phyloP scores from a whole-genome alignment of 805 yeast species.

The Candida glaebosa region DNA sequence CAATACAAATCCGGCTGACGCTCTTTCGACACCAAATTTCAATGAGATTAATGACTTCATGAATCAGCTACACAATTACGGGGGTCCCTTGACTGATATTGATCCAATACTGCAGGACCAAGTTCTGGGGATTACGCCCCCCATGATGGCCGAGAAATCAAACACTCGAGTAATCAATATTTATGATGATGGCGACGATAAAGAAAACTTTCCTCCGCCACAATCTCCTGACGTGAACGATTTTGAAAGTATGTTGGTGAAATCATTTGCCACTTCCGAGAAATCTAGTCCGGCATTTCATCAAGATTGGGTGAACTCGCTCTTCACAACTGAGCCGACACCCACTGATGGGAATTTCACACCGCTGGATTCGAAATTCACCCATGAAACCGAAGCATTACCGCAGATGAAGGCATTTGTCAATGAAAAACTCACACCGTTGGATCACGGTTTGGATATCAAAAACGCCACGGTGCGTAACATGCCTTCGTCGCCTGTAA shows the following conservation, averaged over 20 bases:
- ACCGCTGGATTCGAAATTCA: slow-evolving; percentile 19
- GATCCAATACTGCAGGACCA: slow-evolving; percentile 39
- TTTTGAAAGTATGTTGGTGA: slow-evolving; percentile 23
- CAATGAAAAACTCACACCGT: slow-evolving; percentile 22
- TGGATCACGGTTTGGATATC: slow-evolving; percentile 13
- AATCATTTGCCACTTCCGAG: slow-evolving; percentile 26
- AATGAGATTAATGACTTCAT: slow-evolving; percentile 39
- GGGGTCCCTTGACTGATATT: slow-evolving; percentile 47
- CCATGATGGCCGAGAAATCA: slow-evolving; percentile 52
- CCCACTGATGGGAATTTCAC: slow-evolving; percentile 29
- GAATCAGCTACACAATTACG: slow-evolving; percentile 36
- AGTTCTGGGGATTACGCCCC: slow-evolving; percentile 33
- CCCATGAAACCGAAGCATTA: slow-evolving; percentile 12
- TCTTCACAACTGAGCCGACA: slow-evolving; percentile 38
- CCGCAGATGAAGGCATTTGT: slow-evolving; percentile 31
- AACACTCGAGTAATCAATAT: slow-evolving; percentile 52
- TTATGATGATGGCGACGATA: slow-evolving; percentile 38
- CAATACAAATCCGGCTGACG: background rate
- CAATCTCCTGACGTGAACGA: slow-evolving; percentile 15
- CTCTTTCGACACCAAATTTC: slow-evolving; percentile 22
- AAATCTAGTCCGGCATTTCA: slow-evolving; percentile 35
- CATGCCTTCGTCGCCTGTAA: slow-evolving; percentile 42
- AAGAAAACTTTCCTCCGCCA: slow-evolving; percentile 26
- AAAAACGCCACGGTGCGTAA: slow-evolving; percentile 23
- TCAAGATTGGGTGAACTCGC: slow-evolving; percentile 41